Percentiles rank a stretch among this genome's conserved stretches.
Conservation (phyloP, 2,329 filamentous ascomycete genomes). For the Curvularia verruculosa region DNA sequence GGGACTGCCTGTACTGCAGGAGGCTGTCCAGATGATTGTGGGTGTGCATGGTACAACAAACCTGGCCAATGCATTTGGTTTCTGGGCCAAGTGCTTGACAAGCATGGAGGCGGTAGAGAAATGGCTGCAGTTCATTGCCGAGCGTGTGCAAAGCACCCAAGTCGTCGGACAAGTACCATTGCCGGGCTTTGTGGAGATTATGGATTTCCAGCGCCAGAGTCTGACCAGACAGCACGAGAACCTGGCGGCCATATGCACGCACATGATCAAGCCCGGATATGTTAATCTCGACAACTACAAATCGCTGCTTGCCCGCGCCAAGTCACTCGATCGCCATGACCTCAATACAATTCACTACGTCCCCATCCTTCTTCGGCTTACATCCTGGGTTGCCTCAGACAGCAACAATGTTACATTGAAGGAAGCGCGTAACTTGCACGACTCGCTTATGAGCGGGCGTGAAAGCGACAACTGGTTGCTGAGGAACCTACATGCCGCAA, state of each 20-base stretch:
- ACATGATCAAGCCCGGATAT: conserved; percentile 77
- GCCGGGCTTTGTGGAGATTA: conserved; percentile 73
- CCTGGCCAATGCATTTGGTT: conserved; percentile 63
- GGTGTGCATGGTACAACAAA: conserved; percentile 63
- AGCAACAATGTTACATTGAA: conserved; percentile 67
- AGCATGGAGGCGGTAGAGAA: conserved; percentile 77
- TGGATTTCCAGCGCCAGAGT: conserved; percentile 80
- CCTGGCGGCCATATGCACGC: conserved; percentile 78
- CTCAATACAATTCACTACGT: conserved; percentile 77
- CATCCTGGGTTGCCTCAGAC: conserved; percentile 78
- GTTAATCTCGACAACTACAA: conserved; percentile 75
- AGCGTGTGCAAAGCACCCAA: conserved; percentile 75
- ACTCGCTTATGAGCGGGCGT: conserved; percentile 67
- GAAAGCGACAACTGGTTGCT: conserved; percentile 75
- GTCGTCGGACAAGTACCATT: conserved; percentile 71
- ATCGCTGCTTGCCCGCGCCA: conserved; percentile 70
- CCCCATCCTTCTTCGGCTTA: conserved; percentile 77
- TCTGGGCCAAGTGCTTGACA: conserved; percentile 75
- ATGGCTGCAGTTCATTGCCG: conserved; percentile 76
- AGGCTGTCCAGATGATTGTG: conserved; percentile 51
- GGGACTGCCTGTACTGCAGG: conserved; percentile 28
- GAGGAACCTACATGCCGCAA: conserved; percentile 76
- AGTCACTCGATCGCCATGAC: conserved; percentile 78
- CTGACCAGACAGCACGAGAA: conserved; percentile 89
- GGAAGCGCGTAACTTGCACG: conserved; percentile 73